These are phyloP conservation scores for Spirogloea muscicola DNA, from an alignment of 139 green algal genomes.

Conservation along the genomic window DNA sequence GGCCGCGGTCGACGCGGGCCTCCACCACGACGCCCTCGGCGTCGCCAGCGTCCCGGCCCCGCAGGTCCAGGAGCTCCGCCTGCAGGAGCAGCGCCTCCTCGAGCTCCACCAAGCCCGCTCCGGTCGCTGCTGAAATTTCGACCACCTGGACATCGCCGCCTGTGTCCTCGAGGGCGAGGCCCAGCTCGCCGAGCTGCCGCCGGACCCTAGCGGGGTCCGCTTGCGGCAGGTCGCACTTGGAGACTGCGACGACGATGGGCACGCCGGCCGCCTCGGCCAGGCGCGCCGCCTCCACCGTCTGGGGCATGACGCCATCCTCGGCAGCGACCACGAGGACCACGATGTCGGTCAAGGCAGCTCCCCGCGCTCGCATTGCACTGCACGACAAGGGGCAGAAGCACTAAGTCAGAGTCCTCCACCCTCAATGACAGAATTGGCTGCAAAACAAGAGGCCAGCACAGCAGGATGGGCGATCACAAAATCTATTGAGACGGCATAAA, in stretches of 20 bases:
- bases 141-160: conserved; percentile 76
- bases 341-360: conserved; percentile 86
- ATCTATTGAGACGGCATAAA: no score
- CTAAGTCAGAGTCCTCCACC: no score
- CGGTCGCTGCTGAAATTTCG: conserved; percentile 58
- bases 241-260: conserved; percentile 69
- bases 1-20: conserved; percentile 67
- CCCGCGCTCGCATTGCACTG: conserved; percentile 88
- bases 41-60: conserved; percentile 49
- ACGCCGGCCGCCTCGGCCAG: conserved; percentile 80
- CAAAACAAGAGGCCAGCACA: no score
- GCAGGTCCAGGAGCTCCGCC: conserved; percentile 79
- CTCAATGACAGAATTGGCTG: no score
- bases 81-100: conserved; percentile 83
- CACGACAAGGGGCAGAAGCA: no score
- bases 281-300: conserved; percentile 89
- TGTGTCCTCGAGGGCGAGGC: conserved; percentile 79
- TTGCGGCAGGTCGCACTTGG: conserved; percentile 50
- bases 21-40: conserved; percentile 78
- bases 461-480: no score
- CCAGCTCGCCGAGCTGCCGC: conserved; percentile 64
- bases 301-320: conserved; percentile 92
- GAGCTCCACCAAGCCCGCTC: conserved; percentile 68
- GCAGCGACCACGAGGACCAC: conserved; percentile 91
- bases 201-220: conserved; percentile 59